These are phyloP conservation scores for Saccharum officinarum DNA, from an alignment of 176 grass and related monocot species.

Conservation along the genomic window DNA sequence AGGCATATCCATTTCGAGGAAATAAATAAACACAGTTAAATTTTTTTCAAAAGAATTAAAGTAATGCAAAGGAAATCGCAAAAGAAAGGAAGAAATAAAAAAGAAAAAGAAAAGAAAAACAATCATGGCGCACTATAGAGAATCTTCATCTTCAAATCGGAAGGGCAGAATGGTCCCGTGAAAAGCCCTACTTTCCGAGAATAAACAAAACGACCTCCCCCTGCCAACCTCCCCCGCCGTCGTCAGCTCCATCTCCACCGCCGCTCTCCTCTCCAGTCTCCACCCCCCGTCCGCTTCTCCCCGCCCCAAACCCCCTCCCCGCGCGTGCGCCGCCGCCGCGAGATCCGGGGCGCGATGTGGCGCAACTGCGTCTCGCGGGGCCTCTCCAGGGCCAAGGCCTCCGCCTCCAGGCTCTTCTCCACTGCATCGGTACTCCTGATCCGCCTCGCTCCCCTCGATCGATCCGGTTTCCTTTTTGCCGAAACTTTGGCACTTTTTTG, in stretches of 20 bases:
- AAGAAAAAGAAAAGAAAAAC: neutral
- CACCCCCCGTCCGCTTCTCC: neutral
- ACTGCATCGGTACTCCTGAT: slow-evolving; percentile 53
- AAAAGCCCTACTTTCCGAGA: slow-evolving; percentile 4
- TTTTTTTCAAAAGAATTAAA: neutral
- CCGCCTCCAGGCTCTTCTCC: slow-evolving; percentile 58
- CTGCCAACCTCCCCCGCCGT: slow-evolving; percentile 7
- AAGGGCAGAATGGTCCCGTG: slow-evolving; percentile 20
- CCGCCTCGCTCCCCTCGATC: slow-evolving; percentile 6
- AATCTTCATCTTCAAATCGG: neutral
- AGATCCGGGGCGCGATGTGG: slow-evolving; percentile 66
- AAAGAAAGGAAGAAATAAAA: too few relatives aligned
- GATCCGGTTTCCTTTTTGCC: neutral
- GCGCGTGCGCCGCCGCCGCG: neutral
- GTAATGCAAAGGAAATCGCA: neutral
- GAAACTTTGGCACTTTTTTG: neutral
- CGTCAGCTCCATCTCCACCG: slow-evolving; percentile 4
- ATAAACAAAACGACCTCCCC: slow-evolving; percentile 13
- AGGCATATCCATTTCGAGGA: too few relatives aligned
- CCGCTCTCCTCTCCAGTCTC: neutral
- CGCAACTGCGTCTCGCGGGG: slow-evolving; percentile 72
- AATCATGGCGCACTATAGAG: neutral
- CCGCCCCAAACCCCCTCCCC: neutral
- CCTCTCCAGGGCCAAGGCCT: slow-evolving; percentile 58
- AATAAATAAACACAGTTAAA: too few relatives aligned